phyloP scores from a whole-genome alignment of 371 early-diverging fungal species.

The Apophysomyces ossiformis region DNA sequence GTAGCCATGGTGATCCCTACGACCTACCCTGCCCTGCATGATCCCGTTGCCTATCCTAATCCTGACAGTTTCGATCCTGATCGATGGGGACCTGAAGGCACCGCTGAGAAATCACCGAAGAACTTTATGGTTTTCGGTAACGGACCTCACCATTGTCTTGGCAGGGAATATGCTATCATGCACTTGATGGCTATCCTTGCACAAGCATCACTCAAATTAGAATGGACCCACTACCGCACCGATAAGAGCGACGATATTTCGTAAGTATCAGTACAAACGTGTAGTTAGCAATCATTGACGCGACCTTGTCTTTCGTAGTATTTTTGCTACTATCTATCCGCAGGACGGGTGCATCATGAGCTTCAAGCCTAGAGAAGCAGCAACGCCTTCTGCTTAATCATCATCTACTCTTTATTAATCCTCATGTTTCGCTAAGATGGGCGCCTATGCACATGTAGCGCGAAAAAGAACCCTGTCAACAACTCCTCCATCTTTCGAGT shows the following conservation, averaged over 20 bases:
- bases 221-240: constrained; percentile 45
- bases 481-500: no score
- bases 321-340: constrained; percentile 61
- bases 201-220: constrained; percentile 43
- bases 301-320: constrained; percentile 18
- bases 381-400: constrained; percentile 8
- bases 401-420: neutral
- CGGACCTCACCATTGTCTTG: constrained; percentile 49
- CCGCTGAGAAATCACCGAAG: constrained; percentile 41
- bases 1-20: constrained; percentile 52
- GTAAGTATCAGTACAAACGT: constrained; percentile 19
- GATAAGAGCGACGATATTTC: constrained; percentile 55
- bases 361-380: constrained; percentile 40
- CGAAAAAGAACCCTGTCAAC: no score
- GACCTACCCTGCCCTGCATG: constrained; percentile 50
- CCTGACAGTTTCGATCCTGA: constrained; percentile 48
- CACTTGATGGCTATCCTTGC: constrained; percentile 47
- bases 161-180: constrained; percentile 50
- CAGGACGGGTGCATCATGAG: constrained; percentile 58
- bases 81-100: constrained; percentile 45
- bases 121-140: constrained; percentile 54
- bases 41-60: constrained; percentile 44
- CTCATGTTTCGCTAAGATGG: neutral
- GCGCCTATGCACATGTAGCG: neutral
- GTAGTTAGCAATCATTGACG: neutral